phyloP scores from a whole-genome alignment of 306 rosid genomes.

The Vicia sativa region DNA sequence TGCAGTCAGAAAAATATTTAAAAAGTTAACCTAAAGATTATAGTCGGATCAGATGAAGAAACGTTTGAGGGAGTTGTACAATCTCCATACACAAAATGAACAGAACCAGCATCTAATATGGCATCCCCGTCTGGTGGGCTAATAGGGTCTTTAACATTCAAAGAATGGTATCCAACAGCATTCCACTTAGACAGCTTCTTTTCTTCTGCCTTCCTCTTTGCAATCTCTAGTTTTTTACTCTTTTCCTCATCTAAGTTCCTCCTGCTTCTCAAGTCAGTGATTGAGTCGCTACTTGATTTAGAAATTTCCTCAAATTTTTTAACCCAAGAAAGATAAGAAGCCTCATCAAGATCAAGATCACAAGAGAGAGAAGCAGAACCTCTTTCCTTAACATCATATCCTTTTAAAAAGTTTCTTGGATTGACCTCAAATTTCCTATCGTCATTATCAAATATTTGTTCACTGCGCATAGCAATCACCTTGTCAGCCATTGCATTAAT shows the following conservation, averaged over 20 bases:
- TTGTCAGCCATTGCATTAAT: slow-evolving; percentile 69
- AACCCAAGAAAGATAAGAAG: slow-evolving; percentile 84
- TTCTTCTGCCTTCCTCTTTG: slow-evolving; percentile 78
- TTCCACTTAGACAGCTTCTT: slow-evolving; percentile 82
- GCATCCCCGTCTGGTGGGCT: slow-evolving; percentile 48
- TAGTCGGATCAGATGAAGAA: slow-evolving; percentile 64
- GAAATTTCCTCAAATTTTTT: slow-evolving; percentile 79
- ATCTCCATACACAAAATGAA: slow-evolving; percentile 83
- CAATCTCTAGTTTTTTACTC: slow-evolving; percentile 62
- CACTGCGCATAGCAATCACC: slow-evolving; percentile 61
- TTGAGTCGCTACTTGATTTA: slow-evolving; percentile 49
- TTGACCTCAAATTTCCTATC: slow-evolving; percentile 73
- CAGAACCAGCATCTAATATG: slow-evolving; percentile 70
- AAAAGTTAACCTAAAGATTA: slow-evolving; percentile 69
- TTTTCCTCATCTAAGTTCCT: slow-evolving; percentile 53
- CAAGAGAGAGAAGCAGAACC: slow-evolving; percentile 43
- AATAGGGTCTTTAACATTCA: slow-evolving; percentile 58
- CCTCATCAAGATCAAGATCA: slow-evolving; percentile 71
- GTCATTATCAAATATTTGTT: slow-evolving; percentile 48
- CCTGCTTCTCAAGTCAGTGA: slow-evolving; percentile 49
- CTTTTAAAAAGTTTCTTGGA: slow-evolving; percentile 50
- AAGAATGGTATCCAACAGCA: slow-evolving; percentile 74
- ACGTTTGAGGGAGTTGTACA: slow-evolving; percentile 70
- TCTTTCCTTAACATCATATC: slow-evolving; percentile 47
- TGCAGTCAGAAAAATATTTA: slow-evolving; percentile 5